These are phyloP conservation scores for Penicillium sp. DNA, from an alignment of 2,329 filamentous ascomycete species.

Conservation along the genomic window DNA sequence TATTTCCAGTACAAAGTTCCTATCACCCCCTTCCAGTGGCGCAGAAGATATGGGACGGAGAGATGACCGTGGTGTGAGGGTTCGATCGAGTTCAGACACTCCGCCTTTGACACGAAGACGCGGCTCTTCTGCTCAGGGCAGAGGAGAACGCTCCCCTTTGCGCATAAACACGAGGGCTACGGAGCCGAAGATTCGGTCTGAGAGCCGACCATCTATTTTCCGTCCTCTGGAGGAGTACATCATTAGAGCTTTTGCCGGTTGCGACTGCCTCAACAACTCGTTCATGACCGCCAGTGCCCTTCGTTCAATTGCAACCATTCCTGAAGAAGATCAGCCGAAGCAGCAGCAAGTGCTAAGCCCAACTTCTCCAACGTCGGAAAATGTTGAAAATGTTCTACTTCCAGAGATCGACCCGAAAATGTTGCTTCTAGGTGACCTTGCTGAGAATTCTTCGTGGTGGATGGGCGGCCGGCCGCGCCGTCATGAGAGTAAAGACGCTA, in stretches of 20 bases:
- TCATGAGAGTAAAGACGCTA: slow-evolving; percentile 24
- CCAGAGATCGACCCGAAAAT: slow-evolving; percentile 69
- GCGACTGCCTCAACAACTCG: slow-evolving; percentile 70
- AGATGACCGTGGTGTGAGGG: slow-evolving; percentile 19
- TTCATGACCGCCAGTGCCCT: slow-evolving; percentile 57
- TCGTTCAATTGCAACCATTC: slow-evolving; percentile 22
- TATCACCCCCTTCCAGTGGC: slow-evolving; percentile 3
- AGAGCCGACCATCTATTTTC: slow-evolving; percentile 58
- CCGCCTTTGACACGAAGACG: slow-evolving; percentile 20
- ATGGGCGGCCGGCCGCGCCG: slow-evolving; percentile 54
- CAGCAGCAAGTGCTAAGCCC: background rate
- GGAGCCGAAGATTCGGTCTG: slow-evolving; percentile 34
- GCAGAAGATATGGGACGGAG: slow-evolving; percentile 17
- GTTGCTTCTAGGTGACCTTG: slow-evolving; percentile 68
- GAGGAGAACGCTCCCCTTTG: slow-evolving; percentile 16
- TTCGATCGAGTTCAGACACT: slow-evolving; percentile 28
- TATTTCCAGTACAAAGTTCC: background rate
- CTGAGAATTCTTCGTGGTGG: slow-evolving; percentile 82
- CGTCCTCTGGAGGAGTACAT: slow-evolving; percentile 75
- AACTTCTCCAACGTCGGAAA: slow-evolving; percentile 1
- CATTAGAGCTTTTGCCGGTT: slow-evolving; percentile 62
- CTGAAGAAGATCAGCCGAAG: background rate
- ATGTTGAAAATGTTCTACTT: background rate
- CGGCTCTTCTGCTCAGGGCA: slow-evolving; percentile 19
- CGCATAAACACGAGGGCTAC: slow-evolving; percentile 11